Evolutionary conservation across 169 alveolate species (phyloP), one percentile per base, ranked within the genome.

Genomic region (Plasmodium yoelii): DNA sequence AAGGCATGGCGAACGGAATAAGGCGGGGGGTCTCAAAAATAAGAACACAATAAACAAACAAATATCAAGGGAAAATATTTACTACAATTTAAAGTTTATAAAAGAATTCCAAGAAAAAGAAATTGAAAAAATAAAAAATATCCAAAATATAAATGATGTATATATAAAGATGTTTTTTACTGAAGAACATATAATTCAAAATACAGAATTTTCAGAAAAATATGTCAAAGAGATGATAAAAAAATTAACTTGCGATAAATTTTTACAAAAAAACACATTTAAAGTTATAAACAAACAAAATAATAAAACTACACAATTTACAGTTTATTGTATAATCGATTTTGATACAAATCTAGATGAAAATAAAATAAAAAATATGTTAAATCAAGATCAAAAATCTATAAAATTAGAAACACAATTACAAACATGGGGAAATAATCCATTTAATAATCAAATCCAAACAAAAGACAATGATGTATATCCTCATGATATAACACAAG

Each of bases 31-130:
- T 34, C 4, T 34, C 42, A 34, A 34, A 34, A 34, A 34, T 69
- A 47, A 15, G 22, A 49, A 19, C 8, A 1, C 74, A 7, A 42
- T 26, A 39, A 80, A 53, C 24, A 80, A 80, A 42, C 18, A 67
- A 34, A 80, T 80, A 19, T 80, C 90, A 15, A 60, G 60, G 4
- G 90, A 80, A n/a, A 80, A 80, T 28, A 53, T 80, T 9, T 80
- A 65, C 2, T 80, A 80, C 61, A 80, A 80, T 44, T 55, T 80
- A 51, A 80, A 65, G 3, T 67, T 53, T 49, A 28, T 80, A 26
- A 80, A 67, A 67, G 82, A 64, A 5, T 51, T n/a, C 9, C 70
- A 80, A 67, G 90, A 80, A 53, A 80, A 34, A 7, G 90, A 80
- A 65, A 80, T 65, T 19, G 57, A 53, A 68, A 80, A 80, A 51